Base-by-base conservation (phyloP, 148 eudicot species). In the Talinum fruticosum region DNA sequence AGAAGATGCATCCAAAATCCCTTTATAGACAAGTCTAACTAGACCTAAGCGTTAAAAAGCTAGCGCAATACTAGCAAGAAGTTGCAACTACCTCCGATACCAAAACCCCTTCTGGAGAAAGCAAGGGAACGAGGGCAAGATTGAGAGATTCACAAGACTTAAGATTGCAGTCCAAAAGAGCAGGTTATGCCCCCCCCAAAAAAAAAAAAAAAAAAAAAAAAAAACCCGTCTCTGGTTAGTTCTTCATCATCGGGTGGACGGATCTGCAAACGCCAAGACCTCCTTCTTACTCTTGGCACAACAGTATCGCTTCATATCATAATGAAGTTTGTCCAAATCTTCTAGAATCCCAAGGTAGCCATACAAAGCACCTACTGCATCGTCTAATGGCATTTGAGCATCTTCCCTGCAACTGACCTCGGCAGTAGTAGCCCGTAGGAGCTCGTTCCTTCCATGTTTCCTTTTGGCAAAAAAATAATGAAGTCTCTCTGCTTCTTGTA, bases 401-500 rank as follows among this genome's bases (percentile, higher is more conserved):
- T 34, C 66, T 59, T 76, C 65, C 30, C 62, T 30, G 69, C 19
- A 54, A 36, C 45, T 75, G 41, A 59, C 28, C 34, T 71, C 66
- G n/a, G 64, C 45, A 61, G 64, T 72, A 30, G 78, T 35, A n/a
- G n/a, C n/a, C 65, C 82, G 84, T 69, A 32, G 75, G 33, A 90
- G 81, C 32, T 88, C 86, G 24, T 73, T 65, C 75, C 90, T 88
- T 64, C 94, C 90, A 24, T 47, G 87, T 59, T 87, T 88, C 8
- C 75, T 81, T 47, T 80, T 84, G 37, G 76, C 33, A 41, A 79
- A 90, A 26, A 80, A 51, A 32, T 74, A 78, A 73, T 86, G 87
- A 68, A 87, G 86, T 73, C 88, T 84, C 77, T 84, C 87, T 70
- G 90, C 91, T 76, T 87, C 90, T 84, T 76, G 84, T 66, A 90